phyloP scores from a whole-genome alignment of 805 yeast genomes.

The Candida boleticola region DNA sequence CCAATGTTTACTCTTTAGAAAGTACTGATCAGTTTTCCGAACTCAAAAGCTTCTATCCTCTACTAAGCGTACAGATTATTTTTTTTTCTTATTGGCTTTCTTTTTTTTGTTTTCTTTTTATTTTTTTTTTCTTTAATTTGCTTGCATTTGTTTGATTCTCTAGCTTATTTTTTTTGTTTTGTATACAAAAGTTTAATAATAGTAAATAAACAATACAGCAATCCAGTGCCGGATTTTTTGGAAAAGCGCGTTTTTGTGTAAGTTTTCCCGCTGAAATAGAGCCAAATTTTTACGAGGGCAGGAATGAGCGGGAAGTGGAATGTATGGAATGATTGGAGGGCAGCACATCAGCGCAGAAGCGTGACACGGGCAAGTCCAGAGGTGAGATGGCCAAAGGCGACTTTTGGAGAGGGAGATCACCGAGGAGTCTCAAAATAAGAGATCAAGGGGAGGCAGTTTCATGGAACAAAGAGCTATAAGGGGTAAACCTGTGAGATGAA shows the following conservation, averaged over 20 bases:
- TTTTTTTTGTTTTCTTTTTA: conserved; percentile 1
- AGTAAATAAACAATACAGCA: neutral
- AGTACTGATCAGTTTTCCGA: no score
- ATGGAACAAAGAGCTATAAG: no score
- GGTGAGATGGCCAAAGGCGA: no score
- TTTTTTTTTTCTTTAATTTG: neutral
- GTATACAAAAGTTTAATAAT: neutral
- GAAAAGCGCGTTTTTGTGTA: conserved; percentile 1
- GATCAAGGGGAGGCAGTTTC: no score
- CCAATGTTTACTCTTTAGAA: no score
- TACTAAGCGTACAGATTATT: neutral
- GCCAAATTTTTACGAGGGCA: no score
- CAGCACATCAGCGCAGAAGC: neutral
- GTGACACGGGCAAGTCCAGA: no score
- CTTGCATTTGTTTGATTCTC: neutral
- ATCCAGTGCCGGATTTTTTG: neutral
- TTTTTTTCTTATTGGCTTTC: neutral
- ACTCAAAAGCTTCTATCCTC: neutral
- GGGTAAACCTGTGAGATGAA: no score
- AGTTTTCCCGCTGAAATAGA: no score
- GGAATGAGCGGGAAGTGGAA: neutral
- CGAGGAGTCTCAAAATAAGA: no score
- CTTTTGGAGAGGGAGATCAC: no score
- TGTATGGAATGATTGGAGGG: neutral
- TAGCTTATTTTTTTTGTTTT: neutral